Conservation (phyloP, 2,329 filamentous ascomycete genomes). For the Aspergillus vadensis region DNA sequence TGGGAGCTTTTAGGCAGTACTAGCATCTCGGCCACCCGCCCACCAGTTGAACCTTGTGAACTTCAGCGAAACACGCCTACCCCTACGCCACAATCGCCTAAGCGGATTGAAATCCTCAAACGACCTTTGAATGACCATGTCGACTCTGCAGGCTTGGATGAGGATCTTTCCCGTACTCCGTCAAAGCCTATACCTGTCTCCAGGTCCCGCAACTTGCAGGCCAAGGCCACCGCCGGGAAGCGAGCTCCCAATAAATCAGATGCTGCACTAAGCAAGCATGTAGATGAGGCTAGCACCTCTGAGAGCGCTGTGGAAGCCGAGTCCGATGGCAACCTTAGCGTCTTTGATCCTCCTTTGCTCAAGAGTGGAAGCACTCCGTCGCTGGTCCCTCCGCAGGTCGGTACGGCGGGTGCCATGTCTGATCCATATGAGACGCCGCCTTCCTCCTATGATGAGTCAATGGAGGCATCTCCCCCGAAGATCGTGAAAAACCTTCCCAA, state of each 20-base stretch:
- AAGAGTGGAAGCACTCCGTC: constrained; percentile 20
- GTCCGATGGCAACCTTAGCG: constrained; percentile 32
- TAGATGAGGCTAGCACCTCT: constrained; percentile 21
- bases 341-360: constrained; percentile 34
- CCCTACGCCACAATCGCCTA: constrained; percentile 6
- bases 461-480: constrained; percentile 21
- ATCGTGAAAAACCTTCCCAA: constrained; percentile 17
- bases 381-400: constrained; percentile 33
- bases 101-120: constrained; percentile 26
- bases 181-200: constrained; percentile 12
- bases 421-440: constrained; percentile 33
- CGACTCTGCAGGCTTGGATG: neutral
- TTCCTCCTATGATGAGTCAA: constrained; percentile 39
- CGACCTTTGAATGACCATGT: constrained; percentile 9
- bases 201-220: constrained; percentile 4
- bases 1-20: constrained; percentile 43
- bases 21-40: constrained; percentile 12
- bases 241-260: constrained; percentile 9
- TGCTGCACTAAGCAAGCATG: constrained; percentile 4
- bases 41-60: constrained; percentile 4
- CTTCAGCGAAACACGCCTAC: neutral
- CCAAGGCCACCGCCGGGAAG: neutral
- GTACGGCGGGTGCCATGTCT: constrained; percentile 17
- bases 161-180: constrained; percentile 1
- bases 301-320: constrained; percentile 33